Evolutionary conservation across 2,329 filamentous ascomycete genomes (phyloP).

Genomic region (Beauveria scarabaeidicola): DNA sequence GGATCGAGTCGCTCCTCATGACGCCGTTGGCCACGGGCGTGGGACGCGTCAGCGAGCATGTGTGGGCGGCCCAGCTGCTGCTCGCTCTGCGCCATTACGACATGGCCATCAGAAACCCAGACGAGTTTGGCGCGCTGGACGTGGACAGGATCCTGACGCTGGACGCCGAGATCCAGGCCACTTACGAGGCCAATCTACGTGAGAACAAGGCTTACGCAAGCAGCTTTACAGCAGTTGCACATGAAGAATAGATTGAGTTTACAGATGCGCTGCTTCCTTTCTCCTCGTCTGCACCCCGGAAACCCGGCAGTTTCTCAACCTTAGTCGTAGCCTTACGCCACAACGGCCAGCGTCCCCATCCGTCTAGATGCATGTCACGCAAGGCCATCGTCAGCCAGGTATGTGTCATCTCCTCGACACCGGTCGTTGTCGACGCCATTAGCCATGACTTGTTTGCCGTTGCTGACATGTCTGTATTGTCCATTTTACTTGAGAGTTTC

Average conservation of each 20-base stretch:
- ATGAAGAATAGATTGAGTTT: not conserved
- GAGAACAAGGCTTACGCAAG: not conserved
- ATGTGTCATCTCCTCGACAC: no score
- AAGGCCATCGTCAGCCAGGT: not conserved
- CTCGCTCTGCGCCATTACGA: constrained; percentile 44
- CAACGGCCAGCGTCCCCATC: not conserved
- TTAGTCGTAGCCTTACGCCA: not conserved
- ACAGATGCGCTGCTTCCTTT: no score
- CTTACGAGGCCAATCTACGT: not conserved
- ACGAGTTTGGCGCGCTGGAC: constrained; percentile 31
- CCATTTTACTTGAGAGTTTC: not conserved
- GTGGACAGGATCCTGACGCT: constrained; percentile 1
- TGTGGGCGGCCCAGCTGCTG: constrained; percentile 42
- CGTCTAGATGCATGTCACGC: not conserved
- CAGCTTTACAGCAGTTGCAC: not conserved
- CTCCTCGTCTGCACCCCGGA: no score
- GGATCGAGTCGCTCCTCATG: constrained; percentile 38
- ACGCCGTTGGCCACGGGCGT: constrained; percentile 43
- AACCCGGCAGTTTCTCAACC: not conserved
- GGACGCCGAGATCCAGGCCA: constrained; percentile 3
- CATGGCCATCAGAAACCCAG: constrained; percentile 34
- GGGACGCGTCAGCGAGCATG: constrained; percentile 34
- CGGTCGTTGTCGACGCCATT: no score
- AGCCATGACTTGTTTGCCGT: no score
- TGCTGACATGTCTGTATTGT: not conserved